phyloP scores from a whole-genome alignment of 345 rosid genomes.

The Xanthoceras sorbifolium region DNA sequence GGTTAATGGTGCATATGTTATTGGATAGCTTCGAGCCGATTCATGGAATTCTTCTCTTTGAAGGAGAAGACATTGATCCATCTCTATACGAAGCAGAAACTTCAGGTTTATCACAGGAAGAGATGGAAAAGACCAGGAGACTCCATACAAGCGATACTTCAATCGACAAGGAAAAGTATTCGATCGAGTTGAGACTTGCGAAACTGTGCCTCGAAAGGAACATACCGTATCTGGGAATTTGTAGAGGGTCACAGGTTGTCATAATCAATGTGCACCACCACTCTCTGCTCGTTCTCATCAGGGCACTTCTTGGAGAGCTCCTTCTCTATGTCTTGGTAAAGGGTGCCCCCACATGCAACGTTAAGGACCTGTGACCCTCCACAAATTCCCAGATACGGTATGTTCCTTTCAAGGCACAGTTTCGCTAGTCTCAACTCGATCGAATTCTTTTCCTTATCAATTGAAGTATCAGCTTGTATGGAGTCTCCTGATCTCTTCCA shows the following conservation, averaged over 20 bases:
- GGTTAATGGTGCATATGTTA: slow-evolving; percentile 69
- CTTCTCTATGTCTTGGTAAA: slow-evolving; percentile 64
- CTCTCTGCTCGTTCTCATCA: slow-evolving; percentile 27
- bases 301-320: slow-evolving; percentile 47
- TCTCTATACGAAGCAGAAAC: slow-evolving; percentile 60
- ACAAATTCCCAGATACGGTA: no score
- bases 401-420: no score
- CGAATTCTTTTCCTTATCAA: no score
- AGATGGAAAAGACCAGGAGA: slow-evolving; percentile 66
- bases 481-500: slow-evolving; percentile 64
- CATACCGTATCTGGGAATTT: slow-evolving; percentile 84
- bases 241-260: slow-evolving; percentile 87
- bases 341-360: slow-evolving; percentile 81
- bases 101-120: slow-evolving; percentile 55
- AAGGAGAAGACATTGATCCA: slow-evolving; percentile 93
- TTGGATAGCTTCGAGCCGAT: slow-evolving; percentile 85
- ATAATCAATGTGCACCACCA: slow-evolving; percentile 74
- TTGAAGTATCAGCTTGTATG: slow-evolving; percentile 71
- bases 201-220: slow-evolving; percentile 80
- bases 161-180: slow-evolving; percentile 75
- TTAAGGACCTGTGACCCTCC: no score
- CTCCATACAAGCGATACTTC: slow-evolving; percentile 70
- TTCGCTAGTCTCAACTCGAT: no score
- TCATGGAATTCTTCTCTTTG: slow-evolving; percentile 91
- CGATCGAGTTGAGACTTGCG: slow-evolving; percentile 72